Evolutionary conservation across 192 early-diverging fungal genomes (phyloP), one percentile per base, ranked within the genome.

Genomic region (Coemansia sp.): DNA sequence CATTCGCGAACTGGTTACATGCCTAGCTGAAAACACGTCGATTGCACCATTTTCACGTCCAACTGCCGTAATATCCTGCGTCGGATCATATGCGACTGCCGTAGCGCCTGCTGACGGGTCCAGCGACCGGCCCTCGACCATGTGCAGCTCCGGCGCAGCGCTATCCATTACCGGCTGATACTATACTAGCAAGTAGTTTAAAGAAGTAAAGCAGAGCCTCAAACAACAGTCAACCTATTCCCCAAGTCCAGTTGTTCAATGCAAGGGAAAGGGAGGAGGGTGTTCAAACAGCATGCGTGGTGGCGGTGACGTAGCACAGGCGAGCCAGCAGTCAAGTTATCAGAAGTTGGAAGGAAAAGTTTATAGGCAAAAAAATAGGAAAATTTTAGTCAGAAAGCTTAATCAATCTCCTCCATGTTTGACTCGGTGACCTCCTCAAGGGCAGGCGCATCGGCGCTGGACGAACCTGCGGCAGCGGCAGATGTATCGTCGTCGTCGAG

Each of bases 401-500:
- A 88, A 73, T 88, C 87, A 26, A 87, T 85, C 77, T 88, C 85
- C 78, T 88, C 87, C 87, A 87, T 88, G 70, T 83, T 84, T 56
- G 85, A 86, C 54, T 84, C 82, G 58, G 82, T 81, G 53, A 77
- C 82, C 60, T 80, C 78, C 63, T 73, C 79, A 25, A 84, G 80
- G 16, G 78, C 78, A 32, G 78, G 81, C 57, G 80, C 80, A 52
- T 74, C 82, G 56, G 74, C 56, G 48, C 84, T 83, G 31, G 58
- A 62, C 19, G 66, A 25, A 30, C 71, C 49, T 27, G 71, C 69
- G 14, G 72, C 83, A 44, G 26, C 60, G 30, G 56, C 55, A 51
- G 76, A 57, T 25, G 64, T 79, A 12, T 83, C 85, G 47, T 94
- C 94, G 57, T 93, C 93, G 82, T 97, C 94, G 62, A 99, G 92